phyloP scores from a whole-genome alignment of 2,329 filamentous ascomycete species.

The Cladosporium sphaerospermum region DNA sequence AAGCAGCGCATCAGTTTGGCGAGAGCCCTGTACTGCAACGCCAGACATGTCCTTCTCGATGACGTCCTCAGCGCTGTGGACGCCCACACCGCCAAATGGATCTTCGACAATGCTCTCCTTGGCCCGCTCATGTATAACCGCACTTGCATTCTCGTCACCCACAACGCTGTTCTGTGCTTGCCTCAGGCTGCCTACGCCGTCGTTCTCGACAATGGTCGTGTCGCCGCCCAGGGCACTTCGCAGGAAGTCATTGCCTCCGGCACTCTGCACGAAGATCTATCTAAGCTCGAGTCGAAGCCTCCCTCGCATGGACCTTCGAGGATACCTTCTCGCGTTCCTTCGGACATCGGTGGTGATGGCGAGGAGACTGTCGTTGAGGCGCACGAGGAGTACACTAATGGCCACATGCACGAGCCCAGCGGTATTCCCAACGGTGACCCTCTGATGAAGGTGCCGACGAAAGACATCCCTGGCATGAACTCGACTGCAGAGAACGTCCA shows the following conservation, averaged over 20 bases:
- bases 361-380: conserved; percentile 17
- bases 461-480: conserved; percentile 33
- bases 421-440: conserved; percentile 37
- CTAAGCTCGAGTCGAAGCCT: conserved; percentile 59
- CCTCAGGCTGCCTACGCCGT: conserved; percentile 76
- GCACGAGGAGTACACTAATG: conserved; percentile 15
- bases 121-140: conserved; percentile 82
- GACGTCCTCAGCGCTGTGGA: conserved; percentile 96
- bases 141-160: conserved; percentile 91
- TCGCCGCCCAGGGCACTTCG: conserved; percentile 69
- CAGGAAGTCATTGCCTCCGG: conserved; percentile 78
- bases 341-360: conserved; percentile 58
- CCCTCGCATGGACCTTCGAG: conserved; percentile 65
- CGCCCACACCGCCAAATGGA: conserved; percentile 96
- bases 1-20: conserved; percentile 96
- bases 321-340: conserved; percentile 70
- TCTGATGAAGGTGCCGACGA: conserved; percentile 41
- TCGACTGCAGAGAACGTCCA: conserved; percentile 46
- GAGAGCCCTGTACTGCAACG: conserved; percentile 94
- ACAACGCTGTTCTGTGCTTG: conserved; percentile 85
- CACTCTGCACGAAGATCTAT: conserved; percentile 77
- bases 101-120: conserved; percentile 86
- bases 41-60: conserved; percentile 82
- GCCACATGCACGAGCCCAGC: conserved; percentile 39
- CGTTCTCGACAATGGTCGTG: conserved; percentile 77